Conservation (phyloP, 306 rosid genomes). For the Carpinus viminea region DNA sequence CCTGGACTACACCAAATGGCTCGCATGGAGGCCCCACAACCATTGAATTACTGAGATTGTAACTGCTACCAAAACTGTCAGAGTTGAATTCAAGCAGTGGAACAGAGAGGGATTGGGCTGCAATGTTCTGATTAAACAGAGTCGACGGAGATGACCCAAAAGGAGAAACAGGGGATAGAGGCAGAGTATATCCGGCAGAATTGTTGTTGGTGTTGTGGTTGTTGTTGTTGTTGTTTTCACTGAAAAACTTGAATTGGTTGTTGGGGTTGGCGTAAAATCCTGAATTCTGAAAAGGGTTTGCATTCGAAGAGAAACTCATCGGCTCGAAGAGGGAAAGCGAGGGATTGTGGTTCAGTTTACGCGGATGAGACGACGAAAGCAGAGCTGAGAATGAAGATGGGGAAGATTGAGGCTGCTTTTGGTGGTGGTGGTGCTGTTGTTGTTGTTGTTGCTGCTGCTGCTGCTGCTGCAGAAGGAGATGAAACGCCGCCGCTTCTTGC, state of each 20-base stretch:
- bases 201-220: conserved; percentile 16
- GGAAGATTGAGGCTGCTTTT: conserved; percentile 18
- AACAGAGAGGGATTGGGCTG: conserved; percentile 18
- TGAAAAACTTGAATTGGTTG: conserved; percentile 33
- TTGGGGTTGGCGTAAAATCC: conserved; percentile 26
- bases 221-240: conserved; percentile 17
- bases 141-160: conserved; percentile 40
- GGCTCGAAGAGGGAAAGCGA: conserved; percentile 26
- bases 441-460: conserved; percentile 5
- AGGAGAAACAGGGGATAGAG: conserved; percentile 48
- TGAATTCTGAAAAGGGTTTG: conserved; percentile 17
- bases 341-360: conserved; percentile 18
- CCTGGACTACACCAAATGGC: conserved; percentile 20
- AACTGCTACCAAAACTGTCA: conserved; percentile 24
- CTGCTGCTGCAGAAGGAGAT: conserved; percentile 22
- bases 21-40: conserved; percentile 31
- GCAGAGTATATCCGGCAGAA: conserved; percentile 28
- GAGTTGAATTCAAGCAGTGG: conserved; percentile 28
- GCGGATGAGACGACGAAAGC: conserved; percentile 36
- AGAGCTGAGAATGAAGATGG: conserved; percentile 40
- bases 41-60: conserved; percentile 22
- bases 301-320: conserved; percentile 18
- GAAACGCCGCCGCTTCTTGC: conserved; percentile 41
- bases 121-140: conserved; percentile 33
- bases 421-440: conserved; percentile 12